Percentiles rank a stretch among this genome's conserved stretches.
Evolutionary conservation across 164 flowering plant species (phyloP).

Genomic region (Magnolia kwangsiensis): DNA sequence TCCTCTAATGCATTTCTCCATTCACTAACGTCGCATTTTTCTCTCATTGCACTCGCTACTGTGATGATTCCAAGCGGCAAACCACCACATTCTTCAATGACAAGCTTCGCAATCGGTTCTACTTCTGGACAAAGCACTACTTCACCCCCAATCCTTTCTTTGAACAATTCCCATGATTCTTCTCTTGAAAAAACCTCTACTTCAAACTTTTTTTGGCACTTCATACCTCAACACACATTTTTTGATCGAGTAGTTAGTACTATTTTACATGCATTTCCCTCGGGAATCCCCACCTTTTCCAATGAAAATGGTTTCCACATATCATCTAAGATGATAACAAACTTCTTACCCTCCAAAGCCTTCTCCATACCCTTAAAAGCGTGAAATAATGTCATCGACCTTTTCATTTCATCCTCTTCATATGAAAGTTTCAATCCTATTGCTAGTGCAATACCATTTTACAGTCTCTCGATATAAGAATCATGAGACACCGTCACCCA

Average conservation of each 20-base stretch:
- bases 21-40: not conserved
- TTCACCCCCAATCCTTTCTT: not conserved
- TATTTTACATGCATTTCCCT: slow-evolving; percentile 6
- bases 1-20: slow-evolving; percentile 14
- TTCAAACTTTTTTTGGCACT: slow-evolving; percentile 4
- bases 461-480: not conserved
- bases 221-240: slow-evolving; percentile 3
- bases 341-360: slow-evolving; percentile 1
- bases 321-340: slow-evolving; percentile 7
- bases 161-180: slow-evolving; percentile 14
- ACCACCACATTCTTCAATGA: slow-evolving; percentile 10
- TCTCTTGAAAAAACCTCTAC: slow-evolving; percentile 7
- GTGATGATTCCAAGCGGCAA: slow-evolving; percentile 15
- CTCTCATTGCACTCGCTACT: slow-evolving; percentile 10
- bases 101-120: slow-evolving; percentile 4
- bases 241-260: slow-evolving; percentile 7
- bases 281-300: slow-evolving; percentile 11
- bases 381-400: not conserved
- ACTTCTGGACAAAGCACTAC: not conserved
- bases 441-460: not conserved
- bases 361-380: too few relatives aligned
- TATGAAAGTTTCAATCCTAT: not conserved
- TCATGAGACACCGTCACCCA: slow-evolving; percentile 9
- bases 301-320: slow-evolving; percentile 3
- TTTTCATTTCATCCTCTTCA: not conserved